phyloP scores from a whole-genome alignment of 2,329 filamentous ascomycete species.

The Colletotrichum falcatum region DNA sequence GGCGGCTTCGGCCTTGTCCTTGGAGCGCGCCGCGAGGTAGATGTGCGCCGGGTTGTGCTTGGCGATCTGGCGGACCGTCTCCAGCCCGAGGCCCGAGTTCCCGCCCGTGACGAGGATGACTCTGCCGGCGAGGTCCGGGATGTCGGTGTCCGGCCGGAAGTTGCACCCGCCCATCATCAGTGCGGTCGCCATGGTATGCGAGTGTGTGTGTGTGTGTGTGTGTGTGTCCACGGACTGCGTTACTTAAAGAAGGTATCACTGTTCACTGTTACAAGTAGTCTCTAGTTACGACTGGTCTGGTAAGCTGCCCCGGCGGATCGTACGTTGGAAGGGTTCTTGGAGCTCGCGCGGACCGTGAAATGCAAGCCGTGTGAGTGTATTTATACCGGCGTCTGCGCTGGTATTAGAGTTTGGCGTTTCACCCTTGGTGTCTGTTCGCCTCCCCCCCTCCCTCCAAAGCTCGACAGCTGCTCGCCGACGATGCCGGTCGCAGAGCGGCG shows the following conservation, averaged over 20 bases:
- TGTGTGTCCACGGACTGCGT: neutral
- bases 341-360: too few species aligned
- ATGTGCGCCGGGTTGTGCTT: constrained; percentile 47
- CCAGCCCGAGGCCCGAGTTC: constrained; percentile 55
- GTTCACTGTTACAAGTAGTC: too few species aligned
- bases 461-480: constrained; percentile 4
- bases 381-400: constrained; percentile 4
- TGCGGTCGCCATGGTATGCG: constrained; percentile 25
- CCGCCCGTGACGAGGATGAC: constrained; percentile 54
- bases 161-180: constrained; percentile 28
- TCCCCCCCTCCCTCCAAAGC: too few species aligned
- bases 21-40: constrained; percentile 40
- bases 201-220: too few species aligned
- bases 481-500: constrained; percentile 7
- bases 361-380: neutral
- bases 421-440: constrained; percentile 25
- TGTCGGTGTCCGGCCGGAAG: constrained; percentile 44
- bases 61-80: constrained; percentile 53
- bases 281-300: too few species aligned
- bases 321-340: neutral
- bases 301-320: neutral
- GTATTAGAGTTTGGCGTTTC: constrained; percentile 30
- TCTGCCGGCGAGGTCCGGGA: constrained; percentile 51
- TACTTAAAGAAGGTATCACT: too few species aligned
- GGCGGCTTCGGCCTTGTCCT: constrained; percentile 31